Base-by-base conservation (phyloP, 2,329 filamentous ascomycete genomes). In the Aaosphaeria pasadenensis region DNA sequence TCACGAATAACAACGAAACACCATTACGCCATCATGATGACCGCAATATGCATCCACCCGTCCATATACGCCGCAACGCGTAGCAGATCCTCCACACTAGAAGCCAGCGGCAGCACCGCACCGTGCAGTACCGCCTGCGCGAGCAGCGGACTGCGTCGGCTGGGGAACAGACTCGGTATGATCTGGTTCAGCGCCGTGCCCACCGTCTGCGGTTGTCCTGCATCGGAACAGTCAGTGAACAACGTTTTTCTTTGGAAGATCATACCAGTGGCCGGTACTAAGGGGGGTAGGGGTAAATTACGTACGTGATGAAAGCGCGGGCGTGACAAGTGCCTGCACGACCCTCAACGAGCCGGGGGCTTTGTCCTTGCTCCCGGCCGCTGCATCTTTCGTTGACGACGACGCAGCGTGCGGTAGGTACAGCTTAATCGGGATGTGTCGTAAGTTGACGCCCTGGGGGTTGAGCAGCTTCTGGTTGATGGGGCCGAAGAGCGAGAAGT, bases 101-200 rank as follows among this genome's bases (percentile, higher is more conserved):
- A 88, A 50, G 77, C 73, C 74, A 97, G 87, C 1, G 94, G 92
- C 49, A 96, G 81, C 1, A 84, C 80, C 1, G 86, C 89, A 1
- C 94, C 94, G 73, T 99, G 94, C 60, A 97, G 71, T 5, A 97
- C 80, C 2, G 88, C 88, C 49, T 88, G 86, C 1, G 92, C 94
- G 43, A 96, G 79, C 7, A 96, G 83, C 0, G 90, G 86, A 63
- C 89, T 91, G 48, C 91, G 79, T 56, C 87, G 84, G 66, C 89
- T 95, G 0, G 91, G 92, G 67, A 99, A 99, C 24, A 99, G 74
- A 45, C 80, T 81, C 0, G 92, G 92, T 13, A 97, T 76, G 9
- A 94, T 71, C 4, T 72, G 74, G 64, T 91, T 87, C 48, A 97
- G 78, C 0, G 88, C 89, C 40, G 83, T 82, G 2, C 94, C 94